Conservation (phyloP, 495 filamentous ascomycete species). For the Podospora pseudocomata region DNA sequence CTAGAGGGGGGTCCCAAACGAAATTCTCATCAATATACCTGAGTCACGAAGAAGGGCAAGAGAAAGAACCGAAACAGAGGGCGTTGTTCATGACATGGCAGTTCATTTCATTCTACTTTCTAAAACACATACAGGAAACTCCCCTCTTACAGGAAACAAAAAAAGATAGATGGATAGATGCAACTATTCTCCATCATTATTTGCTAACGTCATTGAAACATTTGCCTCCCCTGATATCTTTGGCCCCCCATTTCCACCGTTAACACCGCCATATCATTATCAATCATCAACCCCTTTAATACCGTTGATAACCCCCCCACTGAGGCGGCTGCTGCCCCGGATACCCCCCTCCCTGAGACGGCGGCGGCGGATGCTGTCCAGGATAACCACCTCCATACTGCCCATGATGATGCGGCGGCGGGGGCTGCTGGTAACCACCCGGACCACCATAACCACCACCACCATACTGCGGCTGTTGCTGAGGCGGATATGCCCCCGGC, state of each 20-base stretch:
- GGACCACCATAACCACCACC: not conserved
- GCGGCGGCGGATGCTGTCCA: conserved; percentile 1
- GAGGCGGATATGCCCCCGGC: not conserved
- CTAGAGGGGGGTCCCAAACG: too few species aligned
- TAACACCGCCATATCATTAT: not conserved
- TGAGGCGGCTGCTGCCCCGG: conserved; percentile 14
- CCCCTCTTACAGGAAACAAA: too few species aligned
- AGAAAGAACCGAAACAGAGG: too few species aligned
- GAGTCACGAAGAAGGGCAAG: too few species aligned
- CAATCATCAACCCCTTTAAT: conserved; percentile 1
- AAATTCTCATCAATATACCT: too few species aligned
- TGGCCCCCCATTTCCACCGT: not conserved
- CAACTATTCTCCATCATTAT: too few species aligned
- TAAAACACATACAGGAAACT: too few species aligned
- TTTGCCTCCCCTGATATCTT: not conserved
- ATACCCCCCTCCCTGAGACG: not conserved
- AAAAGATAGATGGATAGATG: too few species aligned
- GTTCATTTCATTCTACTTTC: too few species aligned
- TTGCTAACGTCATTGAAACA: not conserved
- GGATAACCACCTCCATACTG: conserved; percentile 9
- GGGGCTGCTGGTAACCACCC: conserved; percentile 1
- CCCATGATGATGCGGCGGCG: conserved; percentile 6
- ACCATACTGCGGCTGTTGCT: conserved; percentile 10
- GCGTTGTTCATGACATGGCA: too few species aligned
- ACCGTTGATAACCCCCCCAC: conserved; percentile 20